Evolutionary conservation across 768 basidiomycete genomes (phyloP), one percentile per base, ranked within the genome.

Genomic region (Boletus rufocinnamomeus): DNA sequence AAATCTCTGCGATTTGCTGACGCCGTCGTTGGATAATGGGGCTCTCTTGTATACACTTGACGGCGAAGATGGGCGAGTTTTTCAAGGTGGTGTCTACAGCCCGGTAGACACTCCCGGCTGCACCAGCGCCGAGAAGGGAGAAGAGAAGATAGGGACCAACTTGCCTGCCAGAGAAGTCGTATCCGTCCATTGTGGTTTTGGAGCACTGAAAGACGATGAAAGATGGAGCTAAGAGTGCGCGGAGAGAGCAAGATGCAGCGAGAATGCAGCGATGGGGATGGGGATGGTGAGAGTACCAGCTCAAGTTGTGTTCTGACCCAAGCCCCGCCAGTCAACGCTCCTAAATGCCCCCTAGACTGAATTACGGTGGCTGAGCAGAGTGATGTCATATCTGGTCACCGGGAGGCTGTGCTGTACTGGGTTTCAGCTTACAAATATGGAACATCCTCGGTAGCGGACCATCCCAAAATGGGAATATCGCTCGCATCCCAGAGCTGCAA

Each of bases 101-200:
- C 61, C 80, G 82, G 74, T 93, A 91, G 63, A 93, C 89, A 52
- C 83, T 84, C 50, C 91, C 91, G 58, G 87, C 89, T 8, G 87
- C 86, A 37, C 93, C 91, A 48, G 83, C 75, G 44, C 91, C 92
- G 43, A 95, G 77, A 60, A 80, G 74, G 54, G 84, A 80, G 56
- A 82, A 67, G 61, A 95, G 79, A 61, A 81, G 78, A 67, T 87
- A 81, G 52, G 81, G 84, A 70, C 84, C 83, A 68, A 93, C 77
- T 56, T 72, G 65, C 55, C 70, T 66, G 44, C 83, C 84, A 56
- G 77, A 68, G 65, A 86, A 79, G 63, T 84, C 75, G 60, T 77
- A 82, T 9, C 7, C 9, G 19, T 16, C 21, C 63, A 65, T 50
- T 11, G 4, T 35, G 19, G 3, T 28, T 55, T 7, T 19, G 19